Evolutionary conservation across 1,139 yeast genomes (phyloP).

Genomic region (Candida albicans): DNA sequence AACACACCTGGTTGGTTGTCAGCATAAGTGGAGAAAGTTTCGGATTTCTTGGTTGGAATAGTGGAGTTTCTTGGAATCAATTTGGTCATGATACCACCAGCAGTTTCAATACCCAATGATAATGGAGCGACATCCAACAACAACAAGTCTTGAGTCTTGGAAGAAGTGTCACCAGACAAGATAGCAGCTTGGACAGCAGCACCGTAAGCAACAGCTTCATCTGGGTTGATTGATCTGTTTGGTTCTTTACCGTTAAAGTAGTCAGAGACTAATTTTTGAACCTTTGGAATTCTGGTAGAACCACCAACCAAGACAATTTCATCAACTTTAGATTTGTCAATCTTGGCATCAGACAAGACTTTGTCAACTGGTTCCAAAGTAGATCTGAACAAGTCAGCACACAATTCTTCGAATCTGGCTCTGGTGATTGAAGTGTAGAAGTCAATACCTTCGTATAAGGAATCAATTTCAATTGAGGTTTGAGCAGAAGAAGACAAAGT

Average conservation of each 20-base stretch:
- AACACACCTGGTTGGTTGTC: slow-evolving; percentile 97
- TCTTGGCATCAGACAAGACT: slow-evolving; percentile 93
- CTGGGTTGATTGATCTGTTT: slow-evolving; percentile 96
- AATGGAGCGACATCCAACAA: slow-evolving; percentile 91
- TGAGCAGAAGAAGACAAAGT: slow-evolving; percentile 95
- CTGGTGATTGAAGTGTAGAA: slow-evolving; percentile 95
- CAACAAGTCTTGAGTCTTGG: slow-evolving; percentile 77
- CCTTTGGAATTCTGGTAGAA: slow-evolving; percentile 99
- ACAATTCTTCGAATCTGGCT: slow-evolving; percentile 98
- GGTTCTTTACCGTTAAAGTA: slow-evolving; percentile 97
- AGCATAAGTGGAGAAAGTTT: slow-evolving; percentile 94
- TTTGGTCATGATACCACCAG: slow-evolving; percentile 98
- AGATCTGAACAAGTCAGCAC: slow-evolving; percentile 93
- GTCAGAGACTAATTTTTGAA: slow-evolving; percentile 94
- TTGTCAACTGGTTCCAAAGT: slow-evolving; percentile 97
- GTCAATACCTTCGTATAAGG: slow-evolving; percentile 93
- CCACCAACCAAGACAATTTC: slow-evolving; percentile 99
- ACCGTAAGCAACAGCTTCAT: slow-evolving; percentile 98
- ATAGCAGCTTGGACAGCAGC: slow-evolving; percentile 99
- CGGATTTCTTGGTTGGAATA: slow-evolving; percentile 95
- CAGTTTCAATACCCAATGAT: slow-evolving; percentile 94
- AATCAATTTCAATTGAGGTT: slow-evolving; percentile 95
- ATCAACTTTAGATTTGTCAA: slow-evolving; percentile 83
- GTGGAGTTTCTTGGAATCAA: slow-evolving; percentile 96
- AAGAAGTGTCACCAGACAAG: slow-evolving; percentile 58